A percentile compares a stretch with the other conserved stretches of the same genome.
These are phyloP conservation scores for Globisporangium middletonii DNA, from an alignment of 352 stramenopile species.

Conservation along the genomic window DNA sequence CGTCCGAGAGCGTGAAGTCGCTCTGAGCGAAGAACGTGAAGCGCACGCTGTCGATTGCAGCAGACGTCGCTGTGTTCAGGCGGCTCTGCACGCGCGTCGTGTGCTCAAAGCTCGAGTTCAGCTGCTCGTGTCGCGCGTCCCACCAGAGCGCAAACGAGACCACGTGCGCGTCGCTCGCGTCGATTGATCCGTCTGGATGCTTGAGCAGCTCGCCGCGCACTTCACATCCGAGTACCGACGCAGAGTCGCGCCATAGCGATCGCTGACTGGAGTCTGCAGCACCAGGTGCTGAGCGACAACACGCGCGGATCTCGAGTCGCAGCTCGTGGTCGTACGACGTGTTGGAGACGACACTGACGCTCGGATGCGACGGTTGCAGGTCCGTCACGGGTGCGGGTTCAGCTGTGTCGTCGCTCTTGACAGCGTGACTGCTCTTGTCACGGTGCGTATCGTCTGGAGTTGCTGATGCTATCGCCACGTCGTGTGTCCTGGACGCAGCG, in stretches of 20 bases:
- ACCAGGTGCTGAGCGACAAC: conserved; percentile 7
- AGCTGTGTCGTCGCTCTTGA: not conserved
- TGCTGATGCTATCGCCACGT: not conserved
- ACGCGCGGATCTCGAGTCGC: conserved; percentile 24
- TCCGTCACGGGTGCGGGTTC: not conserved
- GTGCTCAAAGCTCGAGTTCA: conserved; percentile 46
- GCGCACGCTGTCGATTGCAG: conserved; percentile 12
- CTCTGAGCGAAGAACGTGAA: conserved; percentile 21
- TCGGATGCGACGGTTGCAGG: not conserved
- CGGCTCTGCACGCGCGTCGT: conserved; percentile 12
- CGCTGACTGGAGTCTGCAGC: not conserved
- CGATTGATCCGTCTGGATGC: not conserved
- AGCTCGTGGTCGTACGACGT: conserved; percentile 11
- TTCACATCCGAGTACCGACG: conserved; percentile 32
- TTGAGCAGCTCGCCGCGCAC: conserved; percentile 27
- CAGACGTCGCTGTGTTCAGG: not conserved
- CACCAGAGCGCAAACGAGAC: conserved; percentile 50
- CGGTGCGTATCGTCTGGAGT: not conserved
- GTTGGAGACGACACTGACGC: not conserved
- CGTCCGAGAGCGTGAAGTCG: conserved; percentile 17
- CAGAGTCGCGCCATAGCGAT: not conserved
- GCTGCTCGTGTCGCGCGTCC: conserved; percentile 28
- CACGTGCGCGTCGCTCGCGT: conserved; percentile 10
- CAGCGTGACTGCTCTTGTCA: not conserved
- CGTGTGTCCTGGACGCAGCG: too few species aligned